Base-by-base conservation (phyloP, 1,284 basidiomycete species). In the Xerocomus nothofagi region DNA sequence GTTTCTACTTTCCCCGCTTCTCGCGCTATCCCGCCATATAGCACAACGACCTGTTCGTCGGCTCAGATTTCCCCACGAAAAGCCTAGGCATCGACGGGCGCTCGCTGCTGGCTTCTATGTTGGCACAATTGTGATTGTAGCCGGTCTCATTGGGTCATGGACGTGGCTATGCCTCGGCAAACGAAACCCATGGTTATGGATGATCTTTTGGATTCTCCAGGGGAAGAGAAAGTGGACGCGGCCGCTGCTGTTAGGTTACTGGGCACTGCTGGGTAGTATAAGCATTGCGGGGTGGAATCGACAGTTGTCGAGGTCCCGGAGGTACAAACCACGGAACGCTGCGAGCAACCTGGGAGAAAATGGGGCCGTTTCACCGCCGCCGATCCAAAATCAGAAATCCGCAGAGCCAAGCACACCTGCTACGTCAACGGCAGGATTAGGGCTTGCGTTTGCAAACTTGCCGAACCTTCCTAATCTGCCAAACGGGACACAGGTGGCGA, bases 211-310 rank as follows among this genome's bases (percentile, higher is more conserved):
- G 74, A 63, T 94, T 33, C 69, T 92, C 2, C 82, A 91, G 53
- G 93, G 94, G 3, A 72, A 76, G 57, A 80, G 78, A 55, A 76
- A 80, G 54, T 98, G 93, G 93, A 89, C 84, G n/a, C 78, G 97
- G 7, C 81, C 86, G 0, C 80, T 79, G 8, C 73, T 99, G 32
- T 72, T 98, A 37, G 76, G 73, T 0, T 99, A 98, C 67, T 99
- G 96, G 97, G 86, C 77, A 2, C 67, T 81, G 10, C 71, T 98
- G 31, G 88, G 88, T 11, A 79, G 79, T 53, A 75, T 94, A 50
- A 94, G 92, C 49, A 88, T 99, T 23, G 92, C 88, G 4, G 93
- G 89, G 0, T 98, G 96, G 96, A 93, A 87, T 65, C 78, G 92
- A 41, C 93, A 95, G 65, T 72, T 97, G 32, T 84, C 84, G 6